phyloP scores from a whole-genome alignment of 192 early-diverging fungal species.

The Coemansia sp. region DNA sequence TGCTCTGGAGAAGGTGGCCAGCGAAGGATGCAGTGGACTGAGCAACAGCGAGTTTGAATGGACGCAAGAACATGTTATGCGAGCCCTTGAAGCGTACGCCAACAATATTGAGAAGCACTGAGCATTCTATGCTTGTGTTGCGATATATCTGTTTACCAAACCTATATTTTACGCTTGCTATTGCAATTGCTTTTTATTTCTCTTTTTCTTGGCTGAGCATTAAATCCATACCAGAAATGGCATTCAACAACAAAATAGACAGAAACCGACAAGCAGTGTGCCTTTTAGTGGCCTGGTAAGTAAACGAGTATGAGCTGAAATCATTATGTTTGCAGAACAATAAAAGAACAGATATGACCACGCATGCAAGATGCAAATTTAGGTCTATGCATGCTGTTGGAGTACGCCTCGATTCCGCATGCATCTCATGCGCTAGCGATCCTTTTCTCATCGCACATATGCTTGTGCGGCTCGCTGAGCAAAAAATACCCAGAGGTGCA shows the following conservation, averaged over 20 bases:
- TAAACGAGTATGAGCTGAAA: background rate
- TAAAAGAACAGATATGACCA: background rate
- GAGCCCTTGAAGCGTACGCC: constrained; percentile 35
- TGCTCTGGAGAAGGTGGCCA: constrained; percentile 35
- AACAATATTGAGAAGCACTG: constrained; percentile 6
- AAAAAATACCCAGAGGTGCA: background rate
- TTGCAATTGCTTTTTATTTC: background rate
- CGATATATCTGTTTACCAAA: too few relatives aligned
- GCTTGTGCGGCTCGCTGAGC: background rate
- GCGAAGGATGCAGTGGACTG: constrained; percentile 9
- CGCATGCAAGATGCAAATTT: constrained; percentile 8
- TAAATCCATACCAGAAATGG: background rate
- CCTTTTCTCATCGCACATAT: background rate
- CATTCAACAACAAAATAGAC: background rate
- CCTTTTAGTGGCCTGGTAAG: background rate
- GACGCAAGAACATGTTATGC: constrained; percentile 38
- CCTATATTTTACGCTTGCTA: background rate
- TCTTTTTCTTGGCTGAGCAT: background rate
- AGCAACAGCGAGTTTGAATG: constrained; percentile 26
- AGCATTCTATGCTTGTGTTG: background rate
- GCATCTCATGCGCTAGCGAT: constrained; percentile 3
- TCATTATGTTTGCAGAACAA: background rate
- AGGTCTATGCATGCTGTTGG: constrained; percentile 1
- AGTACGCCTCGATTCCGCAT: background rate
- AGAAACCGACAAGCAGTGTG: background rate